Evolutionary conservation across 2,329 filamentous ascomycete species (phyloP), one percentile per base, ranked within the genome.

Genomic region (Trichoderma sp.): DNA sequence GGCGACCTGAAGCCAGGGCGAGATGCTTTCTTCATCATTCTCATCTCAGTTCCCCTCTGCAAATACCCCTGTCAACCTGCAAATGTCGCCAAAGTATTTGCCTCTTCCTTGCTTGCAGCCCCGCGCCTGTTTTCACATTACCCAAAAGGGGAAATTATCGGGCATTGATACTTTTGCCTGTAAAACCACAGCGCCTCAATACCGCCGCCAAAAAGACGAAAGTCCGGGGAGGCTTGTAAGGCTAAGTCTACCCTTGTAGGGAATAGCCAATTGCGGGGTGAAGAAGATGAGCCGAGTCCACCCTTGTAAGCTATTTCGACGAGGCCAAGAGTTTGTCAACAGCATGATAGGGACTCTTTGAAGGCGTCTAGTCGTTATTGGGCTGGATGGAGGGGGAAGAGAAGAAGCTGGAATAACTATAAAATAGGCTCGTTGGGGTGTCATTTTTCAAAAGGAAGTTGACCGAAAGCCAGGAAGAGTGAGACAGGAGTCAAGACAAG

Each of bases 361-460:
- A 24, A 8, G 29, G 24, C n/a, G 53, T 67, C 71, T 67, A 41
- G 35, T 31, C 63, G 11, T 33, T 60, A 31, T 62, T 45, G n/a
- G 24, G 21, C 63, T 67, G 60, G 33, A 74, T 45, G 59, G 38
- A 53, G 53, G 29, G 59, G 27, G 18, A 12, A 31, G 18, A 21
- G 50, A 50, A 60, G 63, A 50, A 45, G 45, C 16, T 50, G 62
- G 33, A 53, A 27, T 62, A 50, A 33, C 71, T 74, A 67, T 67
- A 74, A 74, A 74, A 81, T 80, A 7, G 79, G 80, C 4, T 73
- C 75, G 14, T 76, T 67, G 4, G 78, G 77, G 11, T 78, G 50
- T 33, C 59, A 12, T 33, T 60, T 66, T 24, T 21, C 35, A 31
- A 45, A 45, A 18, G 16, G 21, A 67, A 27, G 18, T 21, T 71